These are phyloP conservation scores for Peniophora sp. DNA, from an alignment of 1,284 basidiomycete genomes.

Conservation along the genomic window DNA sequence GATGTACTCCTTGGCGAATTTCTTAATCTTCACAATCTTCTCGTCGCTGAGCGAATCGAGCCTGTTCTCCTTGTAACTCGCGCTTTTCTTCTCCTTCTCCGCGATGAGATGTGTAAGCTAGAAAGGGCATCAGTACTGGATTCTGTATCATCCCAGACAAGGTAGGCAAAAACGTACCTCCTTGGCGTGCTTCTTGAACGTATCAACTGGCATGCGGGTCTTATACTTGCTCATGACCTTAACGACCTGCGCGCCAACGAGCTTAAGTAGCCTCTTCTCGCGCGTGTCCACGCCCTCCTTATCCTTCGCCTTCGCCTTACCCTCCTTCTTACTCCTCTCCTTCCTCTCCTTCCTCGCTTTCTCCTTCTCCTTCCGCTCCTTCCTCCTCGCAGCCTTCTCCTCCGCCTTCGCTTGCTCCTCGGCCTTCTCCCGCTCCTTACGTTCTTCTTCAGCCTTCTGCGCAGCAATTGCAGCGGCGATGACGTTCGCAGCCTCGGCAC, in stretches of 20 bases:
- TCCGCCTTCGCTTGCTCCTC: conserved; percentile 20
- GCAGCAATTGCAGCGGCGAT: conserved; percentile 44
- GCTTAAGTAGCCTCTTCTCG: conserved; percentile 78
- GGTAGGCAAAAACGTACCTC: conserved; percentile 48
- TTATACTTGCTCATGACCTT: conserved; percentile 87
- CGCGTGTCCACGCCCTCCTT: conserved; percentile 47
- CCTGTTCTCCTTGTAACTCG: conserved; percentile 62
- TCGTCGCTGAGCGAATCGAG: conserved; percentile 80
- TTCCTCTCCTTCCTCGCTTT: conserved; percentile 39
- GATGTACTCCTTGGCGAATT: conserved; percentile 88
- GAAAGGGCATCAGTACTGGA: conserved; percentile 10
- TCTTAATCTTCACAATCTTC: conserved; percentile 85
- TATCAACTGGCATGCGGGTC: conserved; percentile 72
- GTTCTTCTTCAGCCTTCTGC: conserved; percentile 21
- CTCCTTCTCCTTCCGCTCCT: conserved; percentile 25
- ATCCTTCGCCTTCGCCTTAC: conserved; percentile 36
- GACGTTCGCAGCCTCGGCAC: conserved; percentile 26
- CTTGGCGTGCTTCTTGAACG: conserved; percentile 93
- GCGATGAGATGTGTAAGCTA: conserved; percentile 76
- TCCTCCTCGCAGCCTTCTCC: conserved; percentile 16
- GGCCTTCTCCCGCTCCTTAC: conserved; percentile 20
- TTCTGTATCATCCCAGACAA: not conserved
- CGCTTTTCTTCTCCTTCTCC: conserved; percentile 90
- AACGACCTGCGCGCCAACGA: conserved; percentile 88
- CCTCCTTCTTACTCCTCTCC: conserved; percentile 42